Conservation (phyloP, 768 basidiomycete genomes). For the Filobasidium floriforme region DNA sequence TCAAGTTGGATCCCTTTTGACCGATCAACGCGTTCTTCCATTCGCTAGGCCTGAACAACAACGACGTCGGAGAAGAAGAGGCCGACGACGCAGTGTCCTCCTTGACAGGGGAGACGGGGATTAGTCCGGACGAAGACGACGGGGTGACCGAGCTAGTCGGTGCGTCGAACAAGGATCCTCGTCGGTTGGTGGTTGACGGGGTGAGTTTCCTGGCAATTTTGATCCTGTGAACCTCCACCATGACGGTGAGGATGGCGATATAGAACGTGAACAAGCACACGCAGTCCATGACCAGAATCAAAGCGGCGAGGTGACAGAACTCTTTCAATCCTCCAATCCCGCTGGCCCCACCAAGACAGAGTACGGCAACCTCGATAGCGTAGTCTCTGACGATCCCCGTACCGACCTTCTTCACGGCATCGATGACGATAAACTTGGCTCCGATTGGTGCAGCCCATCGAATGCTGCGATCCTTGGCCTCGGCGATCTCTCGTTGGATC, state of each 20-base stretch:
- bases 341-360: constrained; percentile 75
- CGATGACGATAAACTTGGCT: constrained; percentile 73
- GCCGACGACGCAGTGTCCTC: constrained; percentile 12
- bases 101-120: constrained; percentile 16
- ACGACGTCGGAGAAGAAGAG: constrained; percentile 11
- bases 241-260: constrained; percentile 77
- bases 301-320: constrained; percentile 70
- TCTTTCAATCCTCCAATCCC: constrained; percentile 83
- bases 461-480: constrained; percentile 36
- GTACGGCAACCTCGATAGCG: constrained; percentile 79
- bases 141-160: not conserved
- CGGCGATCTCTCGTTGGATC: constrained; percentile 40
- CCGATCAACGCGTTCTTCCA: constrained; percentile 46
- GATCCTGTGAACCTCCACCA: constrained; percentile 74
- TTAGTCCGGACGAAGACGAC: constrained; percentile 8
- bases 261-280: constrained; percentile 83
- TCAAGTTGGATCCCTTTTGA: constrained; percentile 23
- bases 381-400: constrained; percentile 85
- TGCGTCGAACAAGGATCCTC: constrained; percentile 5
- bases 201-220: constrained; percentile 48
- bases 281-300: constrained; percentile 81
- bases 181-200: constrained; percentile 18
- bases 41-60: constrained; percentile 29
- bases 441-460: constrained; percentile 51
- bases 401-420: constrained; percentile 71